Percentiles rank a stretch among this genome's conserved stretches.
These are phyloP conservation scores for Cyberlindnera maclurae DNA, from an alignment of 805 yeast species.

Conservation along the genomic window DNA sequence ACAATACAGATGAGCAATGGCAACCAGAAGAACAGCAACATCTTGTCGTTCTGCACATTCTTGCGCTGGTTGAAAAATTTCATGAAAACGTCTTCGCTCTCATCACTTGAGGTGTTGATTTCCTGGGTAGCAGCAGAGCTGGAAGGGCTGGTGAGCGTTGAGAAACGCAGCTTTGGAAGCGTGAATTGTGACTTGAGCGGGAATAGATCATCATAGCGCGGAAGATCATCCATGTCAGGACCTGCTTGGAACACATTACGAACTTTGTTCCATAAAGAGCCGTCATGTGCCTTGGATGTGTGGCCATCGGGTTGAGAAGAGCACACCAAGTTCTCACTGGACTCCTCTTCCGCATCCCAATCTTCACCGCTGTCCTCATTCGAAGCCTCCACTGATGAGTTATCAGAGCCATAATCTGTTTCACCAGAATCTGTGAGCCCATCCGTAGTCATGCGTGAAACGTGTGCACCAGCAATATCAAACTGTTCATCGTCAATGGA, in stretches of 20 bases:
- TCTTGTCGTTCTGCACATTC: constrained; percentile 60
- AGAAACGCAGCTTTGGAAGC: constrained; percentile 13
- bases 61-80: constrained; percentile 36
- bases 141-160: constrained; percentile 7
- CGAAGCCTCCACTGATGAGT: constrained; percentile 18
- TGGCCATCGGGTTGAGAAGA: neutral
- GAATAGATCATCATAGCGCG: constrained; percentile 69
- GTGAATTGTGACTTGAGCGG: constrained; percentile 31
- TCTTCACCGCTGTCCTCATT: constrained; percentile 26
- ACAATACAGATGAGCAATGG: constrained; percentile 61
- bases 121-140: constrained; percentile 5
- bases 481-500: constrained; percentile 25
- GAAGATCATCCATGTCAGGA: constrained; percentile 40
- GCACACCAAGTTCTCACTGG: neutral
- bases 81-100: constrained; percentile 29
- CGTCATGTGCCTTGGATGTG: constrained; percentile 12
- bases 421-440: constrained; percentile 22
- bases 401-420: constrained; percentile 9
- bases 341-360: constrained; percentile 6
- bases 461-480: constrained; percentile 24
- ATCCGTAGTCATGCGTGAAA: constrained; percentile 30
- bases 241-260: constrained; percentile 24
- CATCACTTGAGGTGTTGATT: constrained; percentile 9
- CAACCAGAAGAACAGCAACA: constrained; percentile 87
- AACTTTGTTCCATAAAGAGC: constrained; percentile 32